A percentile compares a stretch with the other conserved stretches of the same genome.
phyloP scores from a whole-genome alignment of 768 basidiomycete species.

The Termitomyces sp. region DNA sequence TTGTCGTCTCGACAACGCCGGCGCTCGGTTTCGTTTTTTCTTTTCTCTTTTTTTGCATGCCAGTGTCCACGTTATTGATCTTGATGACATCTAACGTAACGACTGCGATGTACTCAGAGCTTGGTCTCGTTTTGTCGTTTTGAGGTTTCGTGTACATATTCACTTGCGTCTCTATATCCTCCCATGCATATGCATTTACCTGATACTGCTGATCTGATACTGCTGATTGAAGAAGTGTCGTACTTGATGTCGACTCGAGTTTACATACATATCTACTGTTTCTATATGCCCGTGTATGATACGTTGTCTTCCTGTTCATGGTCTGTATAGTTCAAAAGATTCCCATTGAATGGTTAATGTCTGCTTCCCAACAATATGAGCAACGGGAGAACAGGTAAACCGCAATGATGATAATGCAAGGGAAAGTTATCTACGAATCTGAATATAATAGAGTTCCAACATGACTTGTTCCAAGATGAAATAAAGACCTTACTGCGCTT shows the following conservation, averaged over 20 bases:
- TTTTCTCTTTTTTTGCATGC: neutral
- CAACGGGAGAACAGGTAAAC: too few relatives aligned
- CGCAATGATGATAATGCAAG: neutral
- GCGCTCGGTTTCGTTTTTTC: too few relatives aligned
- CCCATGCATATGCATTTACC: neutral
- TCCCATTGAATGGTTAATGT: neutral
- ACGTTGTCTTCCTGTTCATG: neutral
- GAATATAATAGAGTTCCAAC: too few relatives aligned
- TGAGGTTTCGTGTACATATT: neutral
- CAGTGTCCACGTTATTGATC: constrained; percentile 4
- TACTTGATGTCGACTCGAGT: neutral
- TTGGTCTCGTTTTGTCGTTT: neutral
- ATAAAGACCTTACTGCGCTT: too few relatives aligned
- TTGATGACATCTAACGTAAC: constrained; percentile 10
- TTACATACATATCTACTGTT: neutral
- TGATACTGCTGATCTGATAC: neutral
- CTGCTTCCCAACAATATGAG: too few relatives aligned
- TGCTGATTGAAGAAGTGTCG: neutral
- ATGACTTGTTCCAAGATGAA: too few relatives aligned
- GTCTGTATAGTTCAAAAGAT: neutral
- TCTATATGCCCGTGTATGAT: neutral
- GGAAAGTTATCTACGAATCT: neutral
- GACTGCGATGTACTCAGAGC: neutral
- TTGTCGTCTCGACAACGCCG: neutral
- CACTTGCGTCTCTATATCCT: neutral